phyloP scores from a whole-genome alignment of 768 basidiomycete genomes.

The Leccinum broughii region DNA sequence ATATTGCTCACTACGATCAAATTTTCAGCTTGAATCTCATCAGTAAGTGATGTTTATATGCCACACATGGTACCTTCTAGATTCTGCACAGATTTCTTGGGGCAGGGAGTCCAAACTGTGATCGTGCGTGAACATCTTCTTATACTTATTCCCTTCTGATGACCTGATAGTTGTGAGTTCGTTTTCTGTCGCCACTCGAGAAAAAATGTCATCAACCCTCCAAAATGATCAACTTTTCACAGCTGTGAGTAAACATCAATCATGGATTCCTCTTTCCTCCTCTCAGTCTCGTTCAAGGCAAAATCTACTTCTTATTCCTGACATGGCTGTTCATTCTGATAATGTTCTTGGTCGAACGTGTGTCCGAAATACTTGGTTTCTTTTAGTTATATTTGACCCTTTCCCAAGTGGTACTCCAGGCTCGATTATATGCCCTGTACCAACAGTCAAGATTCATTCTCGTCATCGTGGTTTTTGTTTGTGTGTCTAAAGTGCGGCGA shows the following conservation, averaged over 20 bases:
- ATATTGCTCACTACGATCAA: not conserved
- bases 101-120: not conserved
- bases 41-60: not conserved
- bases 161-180: conserved; percentile 17
- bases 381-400: not conserved
- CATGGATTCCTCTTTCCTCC: not conserved
- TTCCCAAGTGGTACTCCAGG: conserved; percentile 15
- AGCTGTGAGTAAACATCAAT: not conserved
- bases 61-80: not conserved
- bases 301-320: conserved; percentile 7
- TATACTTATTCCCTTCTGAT: not conserved
- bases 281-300: conserved; percentile 5
- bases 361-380: not conserved
- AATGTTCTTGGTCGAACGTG: conserved; percentile 5
- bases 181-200: not conserved
- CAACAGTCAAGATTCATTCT: conserved; percentile 8
- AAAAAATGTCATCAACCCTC: not conserved
- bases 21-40: conserved; percentile 12
- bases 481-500: conserved; percentile 9
- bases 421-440: conserved; percentile 14
- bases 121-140: conserved; percentile 6
- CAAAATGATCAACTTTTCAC: not conserved
- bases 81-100: conserved; percentile 15
- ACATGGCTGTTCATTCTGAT: conserved; percentile 2
- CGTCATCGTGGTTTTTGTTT: conserved; percentile 6